These are phyloP conservation scores for Tuber calosporum DNA, from an alignment of 495 filamentous ascomycete genomes.

Conservation along the genomic window DNA sequence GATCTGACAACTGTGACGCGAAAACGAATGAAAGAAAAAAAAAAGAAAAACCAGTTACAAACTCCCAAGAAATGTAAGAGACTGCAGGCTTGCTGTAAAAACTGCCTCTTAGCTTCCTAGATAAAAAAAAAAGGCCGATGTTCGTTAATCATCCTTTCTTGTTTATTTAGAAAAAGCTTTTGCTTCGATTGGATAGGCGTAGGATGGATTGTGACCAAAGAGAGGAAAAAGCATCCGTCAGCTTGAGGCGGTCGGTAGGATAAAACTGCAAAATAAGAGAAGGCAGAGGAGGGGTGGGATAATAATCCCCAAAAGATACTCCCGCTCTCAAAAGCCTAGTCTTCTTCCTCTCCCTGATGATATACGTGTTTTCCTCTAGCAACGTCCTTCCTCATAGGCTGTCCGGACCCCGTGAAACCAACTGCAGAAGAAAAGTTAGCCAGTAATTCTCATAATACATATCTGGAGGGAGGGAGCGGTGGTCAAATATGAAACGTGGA, in stretches of 20 bases:
- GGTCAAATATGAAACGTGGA: constrained; percentile 25
- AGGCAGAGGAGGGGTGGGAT: constrained; percentile 17
- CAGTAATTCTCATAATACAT: constrained; percentile 7
- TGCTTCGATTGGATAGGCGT: constrained; percentile 5
- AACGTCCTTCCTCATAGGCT: constrained; percentile 86
- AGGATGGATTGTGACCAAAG: constrained; percentile 1
- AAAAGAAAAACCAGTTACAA: constrained; percentile 25
- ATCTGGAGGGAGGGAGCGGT: background rate
- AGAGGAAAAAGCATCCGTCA: constrained; percentile 17
- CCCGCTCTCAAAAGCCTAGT: constrained; percentile 41
- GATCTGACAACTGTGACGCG: constrained; percentile 16
- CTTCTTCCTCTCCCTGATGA: constrained; percentile 70
- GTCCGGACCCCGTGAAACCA: constrained; percentile 90
- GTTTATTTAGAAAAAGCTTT: background rate
- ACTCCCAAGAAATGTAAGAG: constrained; percentile 16
- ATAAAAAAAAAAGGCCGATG: constrained; percentile 8
- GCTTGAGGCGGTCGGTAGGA: constrained; percentile 16
- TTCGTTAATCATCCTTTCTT: background rate
- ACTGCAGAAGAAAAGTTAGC: constrained; percentile 54
- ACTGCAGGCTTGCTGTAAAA: constrained; percentile 34
- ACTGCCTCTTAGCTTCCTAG: constrained; percentile 18
- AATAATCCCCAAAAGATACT: constrained; percentile 19
- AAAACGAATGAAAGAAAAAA: constrained; percentile 27
- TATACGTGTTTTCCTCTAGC: constrained; percentile 78
- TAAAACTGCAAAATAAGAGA: constrained; percentile 7